Percentiles rank a stretch among this genome's conserved stretches.
Evolutionary conservation across 2,329 filamentous ascomycete species (phyloP).

Genomic region (Alternaria ventricosa): DNA sequence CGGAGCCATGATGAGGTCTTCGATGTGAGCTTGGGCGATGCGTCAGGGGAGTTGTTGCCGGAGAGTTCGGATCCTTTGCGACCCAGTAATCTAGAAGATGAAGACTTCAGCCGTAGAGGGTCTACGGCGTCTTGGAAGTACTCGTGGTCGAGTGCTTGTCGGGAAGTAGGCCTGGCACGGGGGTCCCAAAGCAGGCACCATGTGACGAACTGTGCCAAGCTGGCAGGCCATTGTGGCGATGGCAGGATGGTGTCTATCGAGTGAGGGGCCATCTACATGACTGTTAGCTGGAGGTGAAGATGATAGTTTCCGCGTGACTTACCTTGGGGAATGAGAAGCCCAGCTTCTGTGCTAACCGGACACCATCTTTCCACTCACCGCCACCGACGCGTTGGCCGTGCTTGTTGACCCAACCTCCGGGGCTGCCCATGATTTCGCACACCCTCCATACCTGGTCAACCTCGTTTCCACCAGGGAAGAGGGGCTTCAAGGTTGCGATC

Average conservation of each 20-base stretch:
- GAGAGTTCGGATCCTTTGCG: conserved; percentile 88
- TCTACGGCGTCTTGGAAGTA: conserved; percentile 94
- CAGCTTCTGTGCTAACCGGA: conserved; percentile 89
- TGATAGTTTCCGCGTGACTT: conserved; percentile 18
- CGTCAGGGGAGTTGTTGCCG: conserved; percentile 63
- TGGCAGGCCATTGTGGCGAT: conserved; percentile 86
- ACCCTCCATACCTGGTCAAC: conserved; percentile 99
- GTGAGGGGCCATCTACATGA: conserved; percentile 91
- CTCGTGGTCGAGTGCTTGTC: conserved; percentile 92
- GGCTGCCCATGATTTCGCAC: conserved; percentile 99
- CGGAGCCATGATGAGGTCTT: conserved; percentile 95
- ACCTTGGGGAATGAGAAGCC: conserved; percentile 96
- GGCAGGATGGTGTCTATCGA: conserved; percentile 94
- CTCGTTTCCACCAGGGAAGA: conserved; percentile 97
- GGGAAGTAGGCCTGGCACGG: conserved; percentile 86
- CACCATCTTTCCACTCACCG: conserved; percentile 96
- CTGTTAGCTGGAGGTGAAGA: conserved; percentile 10
- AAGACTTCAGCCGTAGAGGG: conserved; percentile 89
- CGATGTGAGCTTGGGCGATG: conserved; percentile 67
- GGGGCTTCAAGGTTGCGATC: conserved; percentile 91
- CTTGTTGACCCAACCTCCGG: conserved; percentile 97
- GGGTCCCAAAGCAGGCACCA: conserved; percentile 99
- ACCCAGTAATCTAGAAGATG: conserved; percentile 80
- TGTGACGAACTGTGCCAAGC: conserved; percentile 90
- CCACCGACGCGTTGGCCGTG: conserved; percentile 84